A percentile compares a stretch with the other conserved stretches of the same genome.
Evolutionary conservation across 768 basidiomycete genomes (phyloP).

Genomic region (Trametopsis cervina): DNA sequence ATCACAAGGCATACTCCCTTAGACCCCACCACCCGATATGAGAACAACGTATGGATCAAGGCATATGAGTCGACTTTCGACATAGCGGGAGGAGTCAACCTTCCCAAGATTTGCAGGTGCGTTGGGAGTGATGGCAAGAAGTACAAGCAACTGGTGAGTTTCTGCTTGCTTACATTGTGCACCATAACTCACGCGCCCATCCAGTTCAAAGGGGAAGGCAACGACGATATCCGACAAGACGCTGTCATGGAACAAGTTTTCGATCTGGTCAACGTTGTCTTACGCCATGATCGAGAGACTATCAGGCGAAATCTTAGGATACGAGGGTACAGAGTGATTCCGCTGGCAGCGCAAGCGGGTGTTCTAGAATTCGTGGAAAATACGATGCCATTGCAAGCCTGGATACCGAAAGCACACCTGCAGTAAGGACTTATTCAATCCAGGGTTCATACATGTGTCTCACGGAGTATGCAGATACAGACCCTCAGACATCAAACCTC

Average conservation of each 20-base stretch:
- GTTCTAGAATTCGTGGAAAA: slow-evolving; percentile 87
- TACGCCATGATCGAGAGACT: slow-evolving; percentile 70
- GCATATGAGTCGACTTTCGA: slow-evolving; percentile 52
- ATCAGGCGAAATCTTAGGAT: slow-evolving; percentile 64
- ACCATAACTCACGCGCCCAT: background rate
- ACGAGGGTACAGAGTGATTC: slow-evolving; percentile 85
- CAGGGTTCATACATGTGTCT: background rate
- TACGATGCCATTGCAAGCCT: slow-evolving; percentile 55
- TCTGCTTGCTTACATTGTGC: background rate
- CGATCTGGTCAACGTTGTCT: slow-evolving; percentile 74
- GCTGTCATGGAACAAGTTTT: slow-evolving; percentile 99
- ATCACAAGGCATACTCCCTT: slow-evolving; percentile 66
- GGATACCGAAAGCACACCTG: slow-evolving; percentile 58
- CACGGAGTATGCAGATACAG: slow-evolving; percentile 46
- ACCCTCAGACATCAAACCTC: slow-evolving; percentile 41
- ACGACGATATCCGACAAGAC: slow-evolving; percentile 93
- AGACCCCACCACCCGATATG: slow-evolving; percentile 65
- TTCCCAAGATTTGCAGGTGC: slow-evolving; percentile 77
- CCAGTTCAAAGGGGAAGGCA: slow-evolving; percentile 82
- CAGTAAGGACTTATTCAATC: slow-evolving; percentile 35
- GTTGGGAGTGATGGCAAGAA: slow-evolving; percentile 53
- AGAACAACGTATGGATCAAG: slow-evolving; percentile 60
- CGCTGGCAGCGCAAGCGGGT: slow-evolving; percentile 73
- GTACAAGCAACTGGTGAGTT: slow-evolving; percentile 76
- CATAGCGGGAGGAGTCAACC: slow-evolving; percentile 70